Percentiles rank a stretch among this genome's conserved stretches.
Evolutionary conservation across 768 basidiomycete species (phyloP).

Genomic region (Russula sp.): DNA sequence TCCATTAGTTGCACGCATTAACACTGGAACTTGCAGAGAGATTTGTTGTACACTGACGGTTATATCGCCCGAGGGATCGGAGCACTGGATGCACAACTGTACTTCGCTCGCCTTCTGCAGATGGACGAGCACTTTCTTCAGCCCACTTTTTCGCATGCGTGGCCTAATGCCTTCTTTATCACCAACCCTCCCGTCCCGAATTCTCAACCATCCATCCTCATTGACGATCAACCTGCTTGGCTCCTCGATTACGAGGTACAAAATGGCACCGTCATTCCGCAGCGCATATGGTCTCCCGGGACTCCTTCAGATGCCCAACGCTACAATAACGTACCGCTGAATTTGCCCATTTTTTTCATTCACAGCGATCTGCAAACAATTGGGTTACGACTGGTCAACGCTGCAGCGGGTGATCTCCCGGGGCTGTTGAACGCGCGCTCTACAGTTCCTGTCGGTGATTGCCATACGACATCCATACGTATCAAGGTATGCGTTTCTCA

Average conservation of each 20-base stretch:
- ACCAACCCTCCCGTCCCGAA: background rate
- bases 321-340: background rate
- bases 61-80: background rate
- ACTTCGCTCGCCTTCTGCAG: background rate
- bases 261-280: slow-evolving; percentile 5
- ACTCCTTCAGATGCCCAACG: slow-evolving; percentile 3
- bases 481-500: background rate
- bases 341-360: slow-evolving; percentile 19
- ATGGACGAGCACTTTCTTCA: background rate
- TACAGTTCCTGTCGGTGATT: background rate
- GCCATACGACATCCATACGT: slow-evolving; percentile 1
- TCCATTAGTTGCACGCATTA: background rate
- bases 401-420: background rate
- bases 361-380: background rate
- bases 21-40: background rate
- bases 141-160: background rate
- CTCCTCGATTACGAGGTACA: slow-evolving; percentile 2
- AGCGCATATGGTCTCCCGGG: slow-evolving; percentile 1
- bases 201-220: background rate
- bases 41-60: background rate
- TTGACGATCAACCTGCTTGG: background rate
- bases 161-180: background rate
- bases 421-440: background rate
- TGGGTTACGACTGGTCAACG: background rate
- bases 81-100: background rate